These are phyloP conservation scores for Taphrina communis DNA, from an alignment of 1,139 yeast species.

Conservation along the genomic window DNA sequence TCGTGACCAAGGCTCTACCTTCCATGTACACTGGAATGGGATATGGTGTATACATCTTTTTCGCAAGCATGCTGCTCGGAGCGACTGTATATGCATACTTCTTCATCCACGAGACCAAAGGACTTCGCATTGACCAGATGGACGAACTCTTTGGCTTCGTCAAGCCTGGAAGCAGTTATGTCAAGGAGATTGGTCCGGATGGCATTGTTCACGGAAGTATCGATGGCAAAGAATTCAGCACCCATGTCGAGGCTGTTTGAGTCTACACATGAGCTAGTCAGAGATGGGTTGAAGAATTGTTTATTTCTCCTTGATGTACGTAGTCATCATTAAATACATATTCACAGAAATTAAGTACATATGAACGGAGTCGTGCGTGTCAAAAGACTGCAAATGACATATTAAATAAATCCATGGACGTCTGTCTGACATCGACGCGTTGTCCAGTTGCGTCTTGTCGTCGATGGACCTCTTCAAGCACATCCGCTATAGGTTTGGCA, in stretches of 20 bases:
- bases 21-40: constrained; percentile 13
- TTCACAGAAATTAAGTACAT: no score
- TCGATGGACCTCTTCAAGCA: constrained; percentile 6
- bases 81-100: constrained; percentile 2
- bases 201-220: not conserved
- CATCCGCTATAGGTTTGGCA: constrained; percentile 9
- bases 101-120: constrained; percentile 8
- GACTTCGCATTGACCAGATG: not conserved
- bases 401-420: constrained; percentile 4
- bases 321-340: no score
- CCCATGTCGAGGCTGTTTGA: constrained; percentile 2
- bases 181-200: not conserved
- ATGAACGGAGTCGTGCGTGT: not conserved
- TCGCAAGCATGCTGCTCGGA: not conserved
- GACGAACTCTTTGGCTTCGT: constrained; percentile 5
- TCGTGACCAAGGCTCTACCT: constrained; percentile 10
- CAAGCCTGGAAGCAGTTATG: not conserved
- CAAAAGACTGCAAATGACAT: constrained; percentile 7
- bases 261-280: no score
- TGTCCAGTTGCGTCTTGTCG: constrained; percentile 1
- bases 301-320: no score
- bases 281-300: no score
- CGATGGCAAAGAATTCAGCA: not conserved
- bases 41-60: constrained; percentile 2
- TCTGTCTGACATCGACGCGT: constrained; percentile 5